Evolutionary conservation across 371 early-diverging fungal genomes (phyloP), one percentile per base, ranked within the genome.

Genomic region (Entomophthora muscae): DNA sequence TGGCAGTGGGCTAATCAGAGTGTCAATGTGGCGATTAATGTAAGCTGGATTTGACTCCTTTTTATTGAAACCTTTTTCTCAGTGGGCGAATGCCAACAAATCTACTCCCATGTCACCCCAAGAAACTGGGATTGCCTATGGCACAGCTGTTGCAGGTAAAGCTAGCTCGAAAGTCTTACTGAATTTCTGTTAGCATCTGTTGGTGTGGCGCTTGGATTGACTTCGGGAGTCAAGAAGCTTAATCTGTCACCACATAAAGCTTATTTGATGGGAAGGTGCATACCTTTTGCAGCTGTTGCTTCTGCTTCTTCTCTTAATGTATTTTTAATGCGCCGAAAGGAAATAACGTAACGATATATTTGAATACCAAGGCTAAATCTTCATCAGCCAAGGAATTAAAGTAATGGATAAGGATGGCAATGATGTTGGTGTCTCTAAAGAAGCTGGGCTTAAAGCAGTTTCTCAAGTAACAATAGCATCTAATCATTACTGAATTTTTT

Each of bases 1-100:
- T 88, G 88, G 86, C 89, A 89, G 68, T 89, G 87, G 90, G 71
- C 83, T 57, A 89, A 90, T 70, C 90, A 90, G 69, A 78, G 77
- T 56, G 82, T 84, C 56, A 90, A 90, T 70, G 88, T 88, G 3
- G 90, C 88, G 3, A 82, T 90, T 72, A 90, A 90, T 73, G 58
- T 58, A 30, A 58, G 7, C 27, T 26, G 13, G 21, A 22, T 23
- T 26, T 27, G 26, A 28, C 30, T 28, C 28, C 10, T 26, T 3
- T 26, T 12, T 28, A 28, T 32, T 58, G 26, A 28, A 54, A 54
- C 26, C 54, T 17, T 58, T 32, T 28, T 28, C 10, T 58, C 26
- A 58, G 58, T 89, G 82, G 59, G 78, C 79, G 52, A 89, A 90
- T 68, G 87, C 90, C 17, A 90, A 90, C 74, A 89, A 90, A 71